phyloP scores from a whole-genome alignment of 768 basidiomycete genomes.

The Trametes gibbosa region DNA sequence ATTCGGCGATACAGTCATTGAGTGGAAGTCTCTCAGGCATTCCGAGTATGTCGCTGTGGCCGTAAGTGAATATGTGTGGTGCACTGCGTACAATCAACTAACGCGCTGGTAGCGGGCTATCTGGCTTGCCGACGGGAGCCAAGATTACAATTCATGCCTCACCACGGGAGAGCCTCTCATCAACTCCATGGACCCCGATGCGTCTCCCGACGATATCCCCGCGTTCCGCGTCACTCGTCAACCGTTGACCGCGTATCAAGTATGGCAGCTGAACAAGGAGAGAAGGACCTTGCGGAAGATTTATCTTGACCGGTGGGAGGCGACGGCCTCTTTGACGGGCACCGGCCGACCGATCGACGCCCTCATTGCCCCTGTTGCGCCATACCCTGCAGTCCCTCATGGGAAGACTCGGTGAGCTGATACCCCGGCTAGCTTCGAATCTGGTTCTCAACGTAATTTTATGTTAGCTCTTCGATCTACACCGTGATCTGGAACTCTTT shows the following conservation, averaged over 20 bases:
- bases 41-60: conserved; percentile 23
- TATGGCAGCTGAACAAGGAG: conserved; percentile 43
- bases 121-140: conserved; percentile 13
- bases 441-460: too few species aligned
- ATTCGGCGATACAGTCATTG: conserved; percentile 29
- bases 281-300: conserved; percentile 36
- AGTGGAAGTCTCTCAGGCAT: conserved; percentile 32
- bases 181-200: conserved; percentile 32
- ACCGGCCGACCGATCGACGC: conserved; percentile 51
- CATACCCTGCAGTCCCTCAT: conserved; percentile 42
- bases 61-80: conserved; percentile 6
- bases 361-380: conserved; percentile 42
- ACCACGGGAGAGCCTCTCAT: conserved; percentile 39
- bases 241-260: conserved; percentile 26
- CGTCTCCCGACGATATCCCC: conserved; percentile 17
- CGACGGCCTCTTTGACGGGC: conserved; percentile 36
- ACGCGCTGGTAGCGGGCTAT: conserved; percentile 1
- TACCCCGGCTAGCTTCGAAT: too few species aligned
- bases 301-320: conserved; percentile 46
- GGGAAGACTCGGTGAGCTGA: conserved; percentile 35
- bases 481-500: conserved; percentile 43
- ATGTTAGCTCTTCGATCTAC: conserved; percentile 28
- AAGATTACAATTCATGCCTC: conserved; percentile 14
- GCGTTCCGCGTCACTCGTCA: conserved; percentile 10
- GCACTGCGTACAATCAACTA: not conserved